Evolutionary conservation across 768 basidiomycete species (phyloP).

Genomic region (Lactarius indigo): DNA sequence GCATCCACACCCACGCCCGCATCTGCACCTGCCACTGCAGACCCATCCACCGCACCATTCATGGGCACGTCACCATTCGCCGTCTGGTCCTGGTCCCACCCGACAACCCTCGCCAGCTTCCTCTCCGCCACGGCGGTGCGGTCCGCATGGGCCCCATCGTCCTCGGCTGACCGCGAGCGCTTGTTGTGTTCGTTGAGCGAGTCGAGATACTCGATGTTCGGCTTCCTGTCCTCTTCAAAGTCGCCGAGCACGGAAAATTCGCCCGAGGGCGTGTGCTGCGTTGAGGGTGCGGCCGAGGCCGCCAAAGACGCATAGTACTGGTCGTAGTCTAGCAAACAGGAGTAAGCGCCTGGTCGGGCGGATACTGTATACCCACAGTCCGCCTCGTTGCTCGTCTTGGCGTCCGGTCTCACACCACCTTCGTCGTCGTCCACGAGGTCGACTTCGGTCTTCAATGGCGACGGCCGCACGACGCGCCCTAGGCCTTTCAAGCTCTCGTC

Average conservation of each 20-base stretch:
- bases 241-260: conserved; percentile 51
- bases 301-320: conserved; percentile 79
- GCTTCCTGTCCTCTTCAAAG: conserved; percentile 66
- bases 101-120: conserved; percentile 23
- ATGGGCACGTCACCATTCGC: conserved; percentile 31
- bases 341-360: background rate
- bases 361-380: conserved; percentile 54
- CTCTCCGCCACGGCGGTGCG: conserved; percentile 25
- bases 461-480: conserved; percentile 34
- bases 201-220: conserved; percentile 61
- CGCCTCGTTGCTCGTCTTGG: conserved; percentile 46
- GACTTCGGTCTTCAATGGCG: conserved; percentile 41
- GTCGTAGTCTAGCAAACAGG: conserved; percentile 56
- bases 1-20: conserved; percentile 3
- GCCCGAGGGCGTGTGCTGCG: conserved; percentile 51
- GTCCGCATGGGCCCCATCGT: conserved; percentile 28
- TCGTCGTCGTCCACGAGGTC: conserved; percentile 30
- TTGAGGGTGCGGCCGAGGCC: conserved; percentile 56
- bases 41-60: conserved; percentile 23
- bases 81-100: conserved; percentile 11
- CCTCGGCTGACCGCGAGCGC: conserved; percentile 62
- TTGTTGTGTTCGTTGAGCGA: conserved; percentile 71
- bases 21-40: background rate
- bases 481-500: conserved; percentile 73
- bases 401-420: conserved; percentile 45